These are phyloP conservation scores for Rhodotorula sp. DNA, from an alignment of 1,284 basidiomycete genomes.

Conservation along the genomic window DNA sequence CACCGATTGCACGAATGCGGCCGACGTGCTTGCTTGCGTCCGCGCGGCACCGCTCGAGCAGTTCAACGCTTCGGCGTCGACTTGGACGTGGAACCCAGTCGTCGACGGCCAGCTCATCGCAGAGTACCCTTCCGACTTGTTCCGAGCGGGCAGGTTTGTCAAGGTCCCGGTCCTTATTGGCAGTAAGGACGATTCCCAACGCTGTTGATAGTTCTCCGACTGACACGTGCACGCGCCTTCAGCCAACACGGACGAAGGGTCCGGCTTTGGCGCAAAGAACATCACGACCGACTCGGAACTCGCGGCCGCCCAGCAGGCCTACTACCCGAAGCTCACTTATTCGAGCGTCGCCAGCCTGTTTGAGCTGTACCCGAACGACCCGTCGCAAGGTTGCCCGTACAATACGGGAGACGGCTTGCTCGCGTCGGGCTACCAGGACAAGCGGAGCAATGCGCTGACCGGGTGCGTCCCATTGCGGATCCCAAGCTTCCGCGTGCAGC, in stretches of 20 bases:
- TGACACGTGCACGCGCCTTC: neutral
- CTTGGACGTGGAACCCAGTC: slow-evolving; percentile 21
- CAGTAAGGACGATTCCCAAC: slow-evolving; percentile 1
- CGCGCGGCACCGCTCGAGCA: slow-evolving; percentile 41
- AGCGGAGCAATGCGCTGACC: slow-evolving; percentile 22
- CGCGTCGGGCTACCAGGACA: slow-evolving; percentile 25
- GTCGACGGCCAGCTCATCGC: slow-evolving; percentile 50
- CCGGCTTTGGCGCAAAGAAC: slow-evolving; percentile 22
- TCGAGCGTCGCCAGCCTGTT: slow-evolving; percentile 13
- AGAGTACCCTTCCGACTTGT: slow-evolving; percentile 45
- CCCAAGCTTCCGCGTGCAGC: accelerated
- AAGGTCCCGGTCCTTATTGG: slow-evolving; percentile 51
- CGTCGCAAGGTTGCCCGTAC: slow-evolving; percentile 38
- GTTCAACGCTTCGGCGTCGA: slow-evolving; percentile 40
- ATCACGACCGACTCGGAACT: slow-evolving; percentile 23
- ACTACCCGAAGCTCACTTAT: slow-evolving; percentile 10
- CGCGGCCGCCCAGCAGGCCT: neutral
- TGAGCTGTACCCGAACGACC: slow-evolving; percentile 37
- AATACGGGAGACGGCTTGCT: slow-evolving; percentile 30
- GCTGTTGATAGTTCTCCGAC: neutral
- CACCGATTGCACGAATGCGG: slow-evolving; percentile 26
- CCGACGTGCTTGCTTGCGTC: slow-evolving; percentile 47
- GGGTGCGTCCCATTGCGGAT: neutral
- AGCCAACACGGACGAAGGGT: slow-evolving; percentile 42
- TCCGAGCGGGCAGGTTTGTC: slow-evolving; percentile 45